phyloP scores from a whole-genome alignment of 306 rosid species.

The Prunus campanulata region DNA sequence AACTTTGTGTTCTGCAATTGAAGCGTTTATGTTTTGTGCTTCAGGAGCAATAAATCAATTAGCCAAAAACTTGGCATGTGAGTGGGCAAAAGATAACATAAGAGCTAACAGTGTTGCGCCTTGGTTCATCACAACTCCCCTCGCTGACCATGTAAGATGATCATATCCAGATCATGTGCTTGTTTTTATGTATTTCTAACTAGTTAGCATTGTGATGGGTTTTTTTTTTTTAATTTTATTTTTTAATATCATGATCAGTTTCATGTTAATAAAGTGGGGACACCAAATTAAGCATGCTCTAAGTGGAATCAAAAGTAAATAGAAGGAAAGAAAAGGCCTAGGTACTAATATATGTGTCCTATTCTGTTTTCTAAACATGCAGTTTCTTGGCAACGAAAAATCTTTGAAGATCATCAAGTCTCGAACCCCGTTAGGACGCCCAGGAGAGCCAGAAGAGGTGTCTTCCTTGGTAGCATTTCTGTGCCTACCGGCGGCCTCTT shows the following conservation, averaged over 20 bases:
- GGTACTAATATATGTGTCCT: not conserved
- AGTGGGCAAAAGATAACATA: constrained; percentile 61
- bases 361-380: not conserved
- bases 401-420: not conserved
- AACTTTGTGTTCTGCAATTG: not conserved
- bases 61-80: constrained; percentile 50
- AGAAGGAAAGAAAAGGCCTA: too few species aligned
- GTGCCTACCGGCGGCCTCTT: constrained; percentile 38
- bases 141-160: constrained; percentile 6
- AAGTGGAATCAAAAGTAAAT: too few species aligned
- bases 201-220: too few species aligned
- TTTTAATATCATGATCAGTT: too few species aligned
- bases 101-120: constrained; percentile 61
- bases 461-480: constrained; percentile 26
- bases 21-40: not conserved
- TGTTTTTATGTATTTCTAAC: not conserved
- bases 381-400: constrained; percentile 25
- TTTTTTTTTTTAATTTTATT: not conserved
- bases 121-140: constrained; percentile 39
- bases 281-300: too few species aligned
- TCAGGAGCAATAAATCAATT: constrained; percentile 60
- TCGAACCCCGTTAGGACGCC: constrained; percentile 26
- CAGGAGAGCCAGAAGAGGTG: constrained; percentile 24
- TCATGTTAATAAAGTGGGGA: too few species aligned
- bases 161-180: not conserved